phyloP scores from a whole-genome alignment of 179 eudicot genomes.

The Actinidia arguta region DNA sequence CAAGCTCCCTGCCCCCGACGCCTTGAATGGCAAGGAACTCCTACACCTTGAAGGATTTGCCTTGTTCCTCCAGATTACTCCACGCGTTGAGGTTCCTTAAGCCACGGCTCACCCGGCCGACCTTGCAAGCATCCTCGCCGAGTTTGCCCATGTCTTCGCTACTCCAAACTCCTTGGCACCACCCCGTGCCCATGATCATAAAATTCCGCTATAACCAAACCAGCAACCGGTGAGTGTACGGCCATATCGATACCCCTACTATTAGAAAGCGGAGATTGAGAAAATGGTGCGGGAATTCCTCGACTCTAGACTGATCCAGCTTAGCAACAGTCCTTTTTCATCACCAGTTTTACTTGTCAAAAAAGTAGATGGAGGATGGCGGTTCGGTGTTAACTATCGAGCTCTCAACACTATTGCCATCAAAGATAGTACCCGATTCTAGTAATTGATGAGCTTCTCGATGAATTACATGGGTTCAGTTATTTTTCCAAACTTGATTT shows the following conservation, averaged over 20 bases:
- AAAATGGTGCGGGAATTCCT: conserved; percentile 12
- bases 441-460: conserved; percentile 7
- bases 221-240: neutral
- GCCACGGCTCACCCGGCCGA: neutral
- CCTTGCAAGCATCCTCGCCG: neutral
- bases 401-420: neutral
- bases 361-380: neutral
- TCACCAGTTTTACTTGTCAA: neutral
- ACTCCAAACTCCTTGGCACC: neutral
- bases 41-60: neutral
- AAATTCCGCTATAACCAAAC: neutral
- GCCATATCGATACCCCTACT: neutral
- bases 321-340: neutral
- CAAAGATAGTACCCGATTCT: neutral
- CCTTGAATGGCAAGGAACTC: conserved; percentile 1
- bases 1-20: neutral
- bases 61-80: neutral
- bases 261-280: conserved; percentile 18
- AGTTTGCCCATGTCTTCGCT: neutral
- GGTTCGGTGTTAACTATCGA: conserved; percentile 13
- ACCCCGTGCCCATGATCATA: neutral
- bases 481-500: conserved; percentile 19
- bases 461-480: conserved; percentile 16
- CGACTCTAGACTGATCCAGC: neutral
- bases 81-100: neutral